These are phyloP conservation scores for Citrus cavaleriei DNA, from an alignment of 345 rosid species.

Conservation along the genomic window DNA sequence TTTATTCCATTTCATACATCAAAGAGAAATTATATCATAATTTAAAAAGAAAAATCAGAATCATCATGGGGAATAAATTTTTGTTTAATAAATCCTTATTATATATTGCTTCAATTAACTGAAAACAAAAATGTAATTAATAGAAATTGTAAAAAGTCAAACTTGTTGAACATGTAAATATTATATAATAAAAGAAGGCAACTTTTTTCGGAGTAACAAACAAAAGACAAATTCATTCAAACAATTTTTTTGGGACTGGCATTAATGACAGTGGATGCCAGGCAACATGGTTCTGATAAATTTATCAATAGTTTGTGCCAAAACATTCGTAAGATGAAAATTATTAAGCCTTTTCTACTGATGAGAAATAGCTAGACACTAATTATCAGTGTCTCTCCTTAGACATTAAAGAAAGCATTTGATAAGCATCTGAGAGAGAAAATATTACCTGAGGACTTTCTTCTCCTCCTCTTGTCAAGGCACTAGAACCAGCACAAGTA, in stretches of 20 bases:
- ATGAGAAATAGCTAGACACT: not conserved
- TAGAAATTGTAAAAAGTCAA: not conserved
- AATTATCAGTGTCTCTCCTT: not conserved
- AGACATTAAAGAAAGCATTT: not conserved
- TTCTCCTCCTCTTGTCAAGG: conserved; percentile 60
- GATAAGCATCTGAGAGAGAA: not conserved
- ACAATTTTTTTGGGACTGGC: not conserved
- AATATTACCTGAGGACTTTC: conserved; percentile 56
- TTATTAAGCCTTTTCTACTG: not conserved
- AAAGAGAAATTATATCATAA: not conserved
- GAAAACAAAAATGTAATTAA: not conserved
- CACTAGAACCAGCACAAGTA: conserved; percentile 56
- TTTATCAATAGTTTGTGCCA: not conserved
- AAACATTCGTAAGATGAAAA: not conserved
- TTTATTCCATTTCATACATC: not conserved
- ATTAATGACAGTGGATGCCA: not conserved
- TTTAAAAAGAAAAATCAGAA: not conserved
- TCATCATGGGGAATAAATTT: not conserved
- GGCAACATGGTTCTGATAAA: not conserved
- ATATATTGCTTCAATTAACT: not conserved
- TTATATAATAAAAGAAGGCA: not conserved
- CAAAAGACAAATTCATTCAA: not conserved
- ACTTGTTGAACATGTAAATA: not conserved
- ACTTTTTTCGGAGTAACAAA: not conserved
- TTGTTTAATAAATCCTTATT: not conserved